A percentile compares a stretch with the other conserved stretches of the same genome.
Evolutionary conservation across 1,284 basidiomycete species (phyloP).

Genomic region (Sanghuangporus weigelae): DNA sequence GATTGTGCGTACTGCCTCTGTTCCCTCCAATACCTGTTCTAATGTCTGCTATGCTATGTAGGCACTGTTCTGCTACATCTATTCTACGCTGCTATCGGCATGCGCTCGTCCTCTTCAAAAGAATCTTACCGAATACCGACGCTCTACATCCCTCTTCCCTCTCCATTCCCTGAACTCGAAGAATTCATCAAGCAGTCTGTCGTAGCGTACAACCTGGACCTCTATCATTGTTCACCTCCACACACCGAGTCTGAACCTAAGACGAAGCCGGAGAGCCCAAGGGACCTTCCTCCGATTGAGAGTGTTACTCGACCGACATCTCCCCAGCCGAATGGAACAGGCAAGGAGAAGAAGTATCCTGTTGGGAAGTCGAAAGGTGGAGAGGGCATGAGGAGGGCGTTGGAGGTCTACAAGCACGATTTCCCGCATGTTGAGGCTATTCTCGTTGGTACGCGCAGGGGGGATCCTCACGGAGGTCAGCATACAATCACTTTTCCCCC

Average conservation of each 20-base stretch:
- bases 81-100: slow-evolving; percentile 66
- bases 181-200: slow-evolving; percentile 71
- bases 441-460: slow-evolving; percentile 81
- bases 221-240: slow-evolving; percentile 56
- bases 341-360: slow-evolving; percentile 21
- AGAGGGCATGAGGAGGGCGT: slow-evolving; percentile 79
- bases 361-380: slow-evolving; percentile 53
- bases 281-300: slow-evolving; percentile 22
- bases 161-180: slow-evolving; percentile 85
- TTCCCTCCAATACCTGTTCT: background rate
- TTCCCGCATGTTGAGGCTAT: slow-evolving; percentile 73
- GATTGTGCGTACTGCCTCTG: slow-evolving; percentile 64
- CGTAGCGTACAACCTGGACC: slow-evolving; percentile 70
- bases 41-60: slow-evolving; percentile 27
- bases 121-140: slow-evolving; percentile 53
- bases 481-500: slow-evolving; percentile 17
- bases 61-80: slow-evolving; percentile 94
- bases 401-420: slow-evolving; percentile 67
- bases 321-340: slow-evolving; percentile 8
- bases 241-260: slow-evolving; percentile 12
- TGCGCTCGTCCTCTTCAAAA: slow-evolving; percentile 34
- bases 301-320: slow-evolving; percentile 27
- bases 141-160: slow-evolving; percentile 87
- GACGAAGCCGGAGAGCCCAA: background rate
- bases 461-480: slow-evolving; percentile 91